Base-by-base conservation (phyloP, 2,329 filamentous ascomycete species). In the Clonostachys byssicola region DNA sequence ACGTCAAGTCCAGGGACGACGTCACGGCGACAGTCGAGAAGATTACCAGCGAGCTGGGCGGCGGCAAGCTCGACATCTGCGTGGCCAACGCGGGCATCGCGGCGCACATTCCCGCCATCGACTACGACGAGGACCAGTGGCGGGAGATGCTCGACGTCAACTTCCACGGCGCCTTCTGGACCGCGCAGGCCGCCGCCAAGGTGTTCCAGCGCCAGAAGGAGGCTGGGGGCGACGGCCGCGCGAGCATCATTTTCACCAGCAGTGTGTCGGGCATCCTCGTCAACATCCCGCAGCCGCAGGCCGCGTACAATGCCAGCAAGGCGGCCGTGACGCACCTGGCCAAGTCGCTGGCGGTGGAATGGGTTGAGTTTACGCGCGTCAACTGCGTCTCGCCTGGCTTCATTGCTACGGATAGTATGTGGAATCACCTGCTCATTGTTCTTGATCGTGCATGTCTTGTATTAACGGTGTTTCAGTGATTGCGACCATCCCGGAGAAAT, bases 381-480 rank as follows among this genome's bases (percentile, higher is more conserved):
- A 89, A 89, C 62, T 78, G 76, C n/a, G 68, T 89, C 38, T 86
- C 80, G 2, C 85, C 86, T 0, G 84, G 86, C 13, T 88, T 87
- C 61, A 86, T 88, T 53, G 38, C 42, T 4, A n/a, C 36, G 8
- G 36, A n/a, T 12, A 18, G 17, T 39, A 39, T 12, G 17, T n/a
- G 3, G 36, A 18, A 52, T 10, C 46, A 35, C 48, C 12, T 23
- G 7, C 48, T 43, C 13, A 30, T 2, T 4, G 14, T 17, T 38
- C 20, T 16, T 6, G 10, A 38, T 13, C 4, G 20, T 36, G 12
- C 35, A 23, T 23, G 20, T 23, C 20, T 23, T 23, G 23, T 30
- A 30, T 79, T 76, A 1, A 76, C 75, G 53, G 76, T 80, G 43
- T 34, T 10, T 14, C 7, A 56, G 51, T 52, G 23, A 56, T 56